phyloP scores from a whole-genome alignment of 192 early-diverging fungal genomes.

The Paraglomus brasilianum region DNA sequence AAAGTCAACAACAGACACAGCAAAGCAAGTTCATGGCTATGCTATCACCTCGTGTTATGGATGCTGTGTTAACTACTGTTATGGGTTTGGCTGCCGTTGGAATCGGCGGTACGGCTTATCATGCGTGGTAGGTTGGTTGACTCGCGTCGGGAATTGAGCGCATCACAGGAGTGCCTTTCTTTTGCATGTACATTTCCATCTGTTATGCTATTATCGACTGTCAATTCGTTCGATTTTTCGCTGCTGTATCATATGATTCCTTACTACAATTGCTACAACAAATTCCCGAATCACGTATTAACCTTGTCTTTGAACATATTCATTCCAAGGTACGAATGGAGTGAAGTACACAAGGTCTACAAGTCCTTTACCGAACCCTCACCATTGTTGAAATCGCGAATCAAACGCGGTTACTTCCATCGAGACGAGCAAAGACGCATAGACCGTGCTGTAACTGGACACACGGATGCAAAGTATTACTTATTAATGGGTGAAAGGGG shows the following conservation, averaged over 20 bases:
- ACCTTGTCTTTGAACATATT: neutral
- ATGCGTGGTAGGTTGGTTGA: slow-evolving; percentile 19
- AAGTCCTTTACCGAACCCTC: neutral
- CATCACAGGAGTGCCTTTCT: too few relatives aligned
- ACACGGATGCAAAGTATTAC: slow-evolving; percentile 7
- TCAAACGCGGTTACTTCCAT: slow-evolving; percentile 1
- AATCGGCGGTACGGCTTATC: slow-evolving; percentile 27
- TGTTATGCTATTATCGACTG: too few relatives aligned
- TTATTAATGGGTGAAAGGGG: slow-evolving; percentile 29
- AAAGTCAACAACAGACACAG: neutral
- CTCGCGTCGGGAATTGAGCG: too few relatives aligned
- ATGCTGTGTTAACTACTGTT: slow-evolving; percentile 31
- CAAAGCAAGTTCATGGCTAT: neutral
- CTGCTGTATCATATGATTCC: too few relatives aligned
- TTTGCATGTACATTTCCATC: too few relatives aligned
- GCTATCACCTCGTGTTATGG: slow-evolving; percentile 28
- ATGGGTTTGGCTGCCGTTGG: slow-evolving; percentile 31
- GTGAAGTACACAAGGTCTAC: slow-evolving; percentile 23
- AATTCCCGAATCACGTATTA: neutral
- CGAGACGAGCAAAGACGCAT: slow-evolving; percentile 10
- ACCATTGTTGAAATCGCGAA: slow-evolving; percentile 19
- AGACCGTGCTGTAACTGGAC: neutral
- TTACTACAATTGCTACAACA: too few relatives aligned
- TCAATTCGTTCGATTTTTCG: too few relatives aligned
- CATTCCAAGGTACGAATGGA: slow-evolving; percentile 28